These are phyloP conservation scores for Serendipita indica DNA, from an alignment of 768 basidiomycete genomes.

Conservation along the genomic window DNA sequence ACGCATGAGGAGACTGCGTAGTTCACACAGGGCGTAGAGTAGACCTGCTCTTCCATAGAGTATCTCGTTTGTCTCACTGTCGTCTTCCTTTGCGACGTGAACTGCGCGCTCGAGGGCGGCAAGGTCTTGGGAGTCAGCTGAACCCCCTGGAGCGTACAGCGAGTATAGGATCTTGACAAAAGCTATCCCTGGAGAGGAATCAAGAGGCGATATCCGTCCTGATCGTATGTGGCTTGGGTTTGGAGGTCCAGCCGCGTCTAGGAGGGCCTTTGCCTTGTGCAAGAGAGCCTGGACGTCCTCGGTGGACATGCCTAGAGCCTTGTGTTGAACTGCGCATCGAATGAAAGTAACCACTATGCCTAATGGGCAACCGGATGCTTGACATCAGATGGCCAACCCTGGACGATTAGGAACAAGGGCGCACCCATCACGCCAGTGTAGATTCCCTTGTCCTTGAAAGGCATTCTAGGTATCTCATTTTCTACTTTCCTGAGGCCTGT, in stretches of 20 bases:
- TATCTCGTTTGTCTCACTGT: constrained; percentile 9
- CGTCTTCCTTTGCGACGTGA: neutral
- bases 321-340: too few species aligned
- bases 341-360: too few species aligned
- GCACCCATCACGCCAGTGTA: too few species aligned
- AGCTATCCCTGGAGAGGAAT: neutral
- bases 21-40: constrained; percentile 7
- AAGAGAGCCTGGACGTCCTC: too few species aligned
- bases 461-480: too few species aligned
- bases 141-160: neutral
- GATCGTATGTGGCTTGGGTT: neutral
- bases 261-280: neutral
- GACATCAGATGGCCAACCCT: too few species aligned
- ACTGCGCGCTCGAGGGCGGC: constrained; percentile 2
- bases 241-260: constrained; percentile 5
- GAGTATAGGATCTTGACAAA: neutral
- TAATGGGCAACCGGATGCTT: too few species aligned
- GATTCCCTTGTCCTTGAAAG: too few species aligned
- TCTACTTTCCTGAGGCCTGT: too few species aligned
- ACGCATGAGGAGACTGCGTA: neutral
- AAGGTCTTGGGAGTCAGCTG: neutral
- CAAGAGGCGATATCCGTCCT: neutral
- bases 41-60: constrained; percentile 11
- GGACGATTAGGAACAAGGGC: too few species aligned
- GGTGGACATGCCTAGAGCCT: too few species aligned